phyloP scores from a whole-genome alignment of 148 eudicot species.

The Amaranthus cruentus region DNA sequence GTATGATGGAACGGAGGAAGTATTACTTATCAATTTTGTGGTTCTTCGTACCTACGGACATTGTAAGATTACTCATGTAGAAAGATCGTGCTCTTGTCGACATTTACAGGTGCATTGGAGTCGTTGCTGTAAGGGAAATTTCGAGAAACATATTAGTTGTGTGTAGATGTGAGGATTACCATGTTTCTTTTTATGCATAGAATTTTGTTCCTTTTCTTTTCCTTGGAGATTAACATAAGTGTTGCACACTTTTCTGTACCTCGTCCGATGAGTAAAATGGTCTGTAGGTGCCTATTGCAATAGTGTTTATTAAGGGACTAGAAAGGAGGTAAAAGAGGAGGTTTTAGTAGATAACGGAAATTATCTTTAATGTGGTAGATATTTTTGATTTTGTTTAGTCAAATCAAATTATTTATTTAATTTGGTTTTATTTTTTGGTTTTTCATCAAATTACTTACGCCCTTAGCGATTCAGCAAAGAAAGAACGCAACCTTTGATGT shows the following conservation, averaged over 20 bases:
- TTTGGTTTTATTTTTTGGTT: no score
- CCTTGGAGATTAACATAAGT: neutral
- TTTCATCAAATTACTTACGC: no score
- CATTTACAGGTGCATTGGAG: neutral
- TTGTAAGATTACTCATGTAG: neutral
- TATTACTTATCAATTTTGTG: neutral
- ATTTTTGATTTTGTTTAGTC: no score
- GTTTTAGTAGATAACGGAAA: neutral
- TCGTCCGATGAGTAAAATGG: neutral
- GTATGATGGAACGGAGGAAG: no score
- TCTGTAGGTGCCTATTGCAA: neutral
- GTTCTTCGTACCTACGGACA: neutral
- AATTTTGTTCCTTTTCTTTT: neutral
- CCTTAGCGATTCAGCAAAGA: conserved; percentile 5
- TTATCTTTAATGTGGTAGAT: no score
- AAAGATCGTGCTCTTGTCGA: neutral
- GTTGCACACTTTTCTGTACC: neutral
- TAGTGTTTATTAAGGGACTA: neutral
- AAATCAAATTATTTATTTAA: no score
- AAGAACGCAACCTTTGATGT: conserved; percentile 8
- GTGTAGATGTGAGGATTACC: neutral
- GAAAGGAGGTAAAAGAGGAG: neutral
- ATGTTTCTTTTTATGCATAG: neutral
- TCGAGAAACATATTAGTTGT: neutral
- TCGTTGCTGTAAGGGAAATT: neutral